Percentiles rank a stretch among this genome's conserved stretches.
Conservation (phyloP, 2,329 filamentous ascomycete species). For the Cadophora gregata region DNA sequence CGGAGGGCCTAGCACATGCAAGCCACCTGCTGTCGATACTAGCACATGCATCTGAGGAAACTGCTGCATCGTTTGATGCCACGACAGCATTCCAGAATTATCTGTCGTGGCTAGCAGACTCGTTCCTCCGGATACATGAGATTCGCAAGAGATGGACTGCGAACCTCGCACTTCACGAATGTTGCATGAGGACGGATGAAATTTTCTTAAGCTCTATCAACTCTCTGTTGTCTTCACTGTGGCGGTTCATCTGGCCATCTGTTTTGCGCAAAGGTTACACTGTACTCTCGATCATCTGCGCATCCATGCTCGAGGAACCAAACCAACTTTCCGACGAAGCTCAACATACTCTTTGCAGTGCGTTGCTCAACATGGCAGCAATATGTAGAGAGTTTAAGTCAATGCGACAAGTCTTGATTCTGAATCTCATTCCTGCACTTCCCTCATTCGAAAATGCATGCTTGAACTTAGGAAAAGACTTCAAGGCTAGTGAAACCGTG, state of each 20-base stretch:
- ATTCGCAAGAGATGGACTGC: conserved; percentile 33
- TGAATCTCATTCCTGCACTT: conserved; percentile 38
- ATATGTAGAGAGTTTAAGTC: conserved; percentile 37
- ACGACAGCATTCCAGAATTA: conserved; percentile 44
- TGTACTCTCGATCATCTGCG: conserved; percentile 39
- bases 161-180: conserved; percentile 25
- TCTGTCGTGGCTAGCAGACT: conserved; percentile 44
- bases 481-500: conserved; percentile 35
- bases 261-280: conserved; percentile 43
- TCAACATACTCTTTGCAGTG: conserved; percentile 31
- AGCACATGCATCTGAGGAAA: conserved; percentile 38
- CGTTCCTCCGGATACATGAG: conserved; percentile 36
- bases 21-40: conserved; percentile 41
- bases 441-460: conserved; percentile 21
- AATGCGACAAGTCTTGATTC: conserved; percentile 31
- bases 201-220: conserved; percentile 34
- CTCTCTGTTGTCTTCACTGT: conserved; percentile 35
- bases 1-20: conserved; percentile 39
- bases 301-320: conserved; percentile 35
- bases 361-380: conserved; percentile 37
- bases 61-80: conserved; percentile 37
- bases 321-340: conserved; percentile 29
- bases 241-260: conserved; percentile 29
- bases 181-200: conserved; percentile 22
- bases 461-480: conserved; percentile 33